phyloP scores from a whole-genome alignment of 768 basidiomycete genomes.

The Leucogyrophana mollusca region DNA sequence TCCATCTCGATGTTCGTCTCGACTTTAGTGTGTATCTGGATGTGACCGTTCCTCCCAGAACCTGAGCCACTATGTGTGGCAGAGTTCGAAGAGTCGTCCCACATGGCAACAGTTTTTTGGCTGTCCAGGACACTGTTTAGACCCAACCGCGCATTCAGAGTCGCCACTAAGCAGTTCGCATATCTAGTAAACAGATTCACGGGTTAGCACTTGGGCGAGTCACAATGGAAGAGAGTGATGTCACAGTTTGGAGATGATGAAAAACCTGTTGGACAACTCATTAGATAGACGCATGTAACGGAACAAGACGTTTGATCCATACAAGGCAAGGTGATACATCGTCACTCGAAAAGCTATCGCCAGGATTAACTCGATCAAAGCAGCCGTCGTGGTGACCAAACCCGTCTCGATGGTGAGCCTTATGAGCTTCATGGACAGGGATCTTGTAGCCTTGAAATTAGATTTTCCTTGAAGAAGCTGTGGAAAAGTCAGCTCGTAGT shows the following conservation, averaged over 20 bases:
- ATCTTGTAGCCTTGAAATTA: slow-evolving; percentile 2
- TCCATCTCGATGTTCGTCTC: neutral
- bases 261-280: neutral
- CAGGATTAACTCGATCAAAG: slow-evolving; percentile 16
- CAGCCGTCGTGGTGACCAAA: slow-evolving; percentile 16
- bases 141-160: slow-evolving; percentile 13
- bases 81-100: neutral
- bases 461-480: slow-evolving; percentile 16
- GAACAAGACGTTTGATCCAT: slow-evolving; percentile 1
- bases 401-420: slow-evolving; percentile 25
- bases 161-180: slow-evolving; percentile 15
- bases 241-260: slow-evolving; percentile 5
- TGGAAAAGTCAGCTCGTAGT: neutral
- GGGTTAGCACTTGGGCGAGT: neutral
- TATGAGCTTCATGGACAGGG: slow-evolving; percentile 9
- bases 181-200: slow-evolving; percentile 6
- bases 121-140: slow-evolving; percentile 5
- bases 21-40: slow-evolving; percentile 1
- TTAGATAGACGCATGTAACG: neutral
- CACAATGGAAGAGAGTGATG: neutral
- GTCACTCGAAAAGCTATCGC: neutral
- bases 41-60: neutral
- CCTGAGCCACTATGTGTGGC: neutral
- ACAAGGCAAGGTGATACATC: slow-evolving; percentile 17
- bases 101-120: neutral